Base-by-base conservation (phyloP, 139 green algal genomes). In the Picochlorum sp. region DNA sequence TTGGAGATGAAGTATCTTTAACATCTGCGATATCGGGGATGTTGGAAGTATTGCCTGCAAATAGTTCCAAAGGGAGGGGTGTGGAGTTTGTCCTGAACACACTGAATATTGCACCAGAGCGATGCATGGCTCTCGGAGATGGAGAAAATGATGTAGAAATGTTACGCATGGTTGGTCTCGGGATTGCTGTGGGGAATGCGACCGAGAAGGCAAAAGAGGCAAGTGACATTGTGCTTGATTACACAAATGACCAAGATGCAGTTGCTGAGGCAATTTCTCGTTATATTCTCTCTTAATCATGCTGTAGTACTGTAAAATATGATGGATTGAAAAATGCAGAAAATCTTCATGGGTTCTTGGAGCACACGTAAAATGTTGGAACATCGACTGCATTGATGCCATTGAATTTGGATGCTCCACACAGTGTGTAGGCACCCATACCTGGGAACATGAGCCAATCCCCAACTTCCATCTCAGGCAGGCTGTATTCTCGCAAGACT, bases 81-180 rank as follows among this genome's bases (percentile, higher is more conserved):
- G 59, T 91, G n/a, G 20, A 34, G 11, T 81, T 70, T 62, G 57
- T 90, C 49, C 74, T 87, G 21, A 32, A 34, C 2, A 44, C 79
- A 5, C 26, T 90, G 34, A 74, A 66, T 0, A 63, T 88, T 11
- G 47, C 69, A 23, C 60, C 81, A 4, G 34, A 57, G 0, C 26
- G 77, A 15, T 55, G 84, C 38, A 86, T 97, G 78, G 86, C 85
- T 0, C 49, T 96, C n/a, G 89, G 90, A 0, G 90, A 96, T 49
- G 90, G 76, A 3, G 86, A 96, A 65, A 96, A 96, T 69, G 88
- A 95, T 71, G 38, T 89, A 4, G 85, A 97, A 66, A 95, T 97
- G 84, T 71, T 97, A 49, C 45, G 84, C 61, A 44, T 94, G 1
- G 80, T 94, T 2, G 88, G 85, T 0, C 92, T 97, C 83, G 86